Base-by-base conservation (phyloP, 2,329 filamentous ascomycete species). In the Paraphaeosphaeria sporulosa region DNA sequence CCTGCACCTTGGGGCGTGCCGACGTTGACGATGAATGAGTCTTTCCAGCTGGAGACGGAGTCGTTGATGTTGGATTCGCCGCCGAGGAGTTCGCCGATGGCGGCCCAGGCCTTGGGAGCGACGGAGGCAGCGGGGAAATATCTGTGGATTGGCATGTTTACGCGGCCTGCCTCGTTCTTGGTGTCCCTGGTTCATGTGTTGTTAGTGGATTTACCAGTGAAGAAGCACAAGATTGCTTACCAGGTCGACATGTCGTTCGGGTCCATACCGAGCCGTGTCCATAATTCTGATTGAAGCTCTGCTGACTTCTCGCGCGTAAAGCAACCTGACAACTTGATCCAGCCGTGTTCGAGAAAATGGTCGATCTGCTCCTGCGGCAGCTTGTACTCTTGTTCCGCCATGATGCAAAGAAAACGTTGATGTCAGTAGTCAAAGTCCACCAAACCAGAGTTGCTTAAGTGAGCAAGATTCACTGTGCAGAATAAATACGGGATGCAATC, bases 1-100 rank as follows among this genome's bases (percentile, higher is more conserved):
- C 84, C 83, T 61, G 86, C 84, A 50, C 79, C 79, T 53, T 82
- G 71, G 1, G 74, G 71, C 2, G 82, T 86, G 13, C 89, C 89
- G 8, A 91, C 82, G 74, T 91, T 91, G 43, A 91, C 87, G 67
- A 91, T 91, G 58, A 91, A 83, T 4, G 84, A 83, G 77, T 91
- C 89, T 64, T 83, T 83, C 89, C 89, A 91, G n/a, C 77, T 71
- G n/a, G 82, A 81, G 30, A 81, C 84, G 23, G 77, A 71, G 13
- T 69, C 64, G 52, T 76, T 67, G 40, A 76, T 64, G 40, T 62
- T 4, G 63, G 60, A n/a, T 25, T 88, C 85, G 58, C 88, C 89
- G 55, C 88, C 89, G 59, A 89, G 84, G 10, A 91, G 82, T 73
- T 89, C 85, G 73, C 85, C 87, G 62, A 91, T 90, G 19, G 87